Evolutionary conservation across 129 eudicot species (phyloP).

Genomic region (sunflower (Helianthus annuus)): HanXRQr2.0-SUNRISE NC_035443.2:25963629-25964128

Average conservation of each 20-base stretch:
- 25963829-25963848: neutral
- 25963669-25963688: slow-evolving; percentile 41
- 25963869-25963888: neutral
- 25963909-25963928: slow-evolving; percentile 6
- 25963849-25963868: neutral
- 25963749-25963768: slow-evolving; percentile 92
- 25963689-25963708: slow-evolving; percentile 60
- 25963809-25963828: neutral
- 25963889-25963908: neutral
- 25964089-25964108: no score
- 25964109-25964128: no score
- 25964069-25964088: no score
- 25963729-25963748: slow-evolving; percentile 76
- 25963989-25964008: no score
- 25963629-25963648: slow-evolving; percentile 36
- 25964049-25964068: no score
- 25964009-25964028: no score
- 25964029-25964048: no score
- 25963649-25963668: slow-evolving; percentile 36
- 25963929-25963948: neutral
- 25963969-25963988: no score
- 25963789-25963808: neutral
- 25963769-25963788: slow-evolving; percentile 85
- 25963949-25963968: neutral
- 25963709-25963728: slow-evolving; percentile 39